phyloP scores from a whole-genome alignment of 768 basidiomycete genomes.

The Lactarius evosmus region DNA sequence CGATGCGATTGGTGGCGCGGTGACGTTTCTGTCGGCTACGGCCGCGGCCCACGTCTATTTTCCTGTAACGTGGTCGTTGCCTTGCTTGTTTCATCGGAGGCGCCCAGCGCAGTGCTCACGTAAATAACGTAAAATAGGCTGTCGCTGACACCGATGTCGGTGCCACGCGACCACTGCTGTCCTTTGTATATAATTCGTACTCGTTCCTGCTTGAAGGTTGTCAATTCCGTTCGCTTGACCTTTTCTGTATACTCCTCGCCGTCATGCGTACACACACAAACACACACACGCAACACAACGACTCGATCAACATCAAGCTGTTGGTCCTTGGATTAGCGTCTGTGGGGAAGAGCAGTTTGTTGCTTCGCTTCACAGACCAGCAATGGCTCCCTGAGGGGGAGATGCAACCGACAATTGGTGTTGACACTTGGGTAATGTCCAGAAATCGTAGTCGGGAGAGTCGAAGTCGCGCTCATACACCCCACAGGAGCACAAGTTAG shows the following conservation, averaged over 20 bases:
- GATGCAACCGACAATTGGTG: slow-evolving; percentile 79
- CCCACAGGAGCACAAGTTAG: slow-evolving; percentile 77
- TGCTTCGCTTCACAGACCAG: slow-evolving; percentile 91
- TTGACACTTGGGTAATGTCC: slow-evolving; percentile 70
- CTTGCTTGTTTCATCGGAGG: slow-evolving; percentile 3
- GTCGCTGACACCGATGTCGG: not conserved
- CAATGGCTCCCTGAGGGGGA: slow-evolving; percentile 91
- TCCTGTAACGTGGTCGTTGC: not conserved
- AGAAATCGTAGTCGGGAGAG: not conserved
- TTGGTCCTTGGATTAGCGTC: slow-evolving; percentile 81
- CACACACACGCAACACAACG: slow-evolving; percentile 3
- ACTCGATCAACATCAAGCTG: slow-evolving; percentile 71
- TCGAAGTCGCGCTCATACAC: not conserved
- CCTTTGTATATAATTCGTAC: slow-evolving; percentile 1
- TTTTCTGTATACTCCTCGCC: not conserved
- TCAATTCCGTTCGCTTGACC: not conserved
- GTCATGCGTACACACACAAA: not conserved
- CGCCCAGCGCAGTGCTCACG: not conserved
- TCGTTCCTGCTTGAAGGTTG: not conserved
- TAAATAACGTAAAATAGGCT: not conserved
- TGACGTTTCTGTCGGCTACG: not conserved
- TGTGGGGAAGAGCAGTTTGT: slow-evolving; percentile 89
- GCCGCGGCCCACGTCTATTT: not conserved
- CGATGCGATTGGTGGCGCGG: not conserved
- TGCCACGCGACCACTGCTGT: not conserved